Evolutionary conservation across 2,329 filamentous ascomycete species (phyloP), one percentile per base, ranked within the genome.

Genomic region (Colletotrichum theobromicola): DNA sequence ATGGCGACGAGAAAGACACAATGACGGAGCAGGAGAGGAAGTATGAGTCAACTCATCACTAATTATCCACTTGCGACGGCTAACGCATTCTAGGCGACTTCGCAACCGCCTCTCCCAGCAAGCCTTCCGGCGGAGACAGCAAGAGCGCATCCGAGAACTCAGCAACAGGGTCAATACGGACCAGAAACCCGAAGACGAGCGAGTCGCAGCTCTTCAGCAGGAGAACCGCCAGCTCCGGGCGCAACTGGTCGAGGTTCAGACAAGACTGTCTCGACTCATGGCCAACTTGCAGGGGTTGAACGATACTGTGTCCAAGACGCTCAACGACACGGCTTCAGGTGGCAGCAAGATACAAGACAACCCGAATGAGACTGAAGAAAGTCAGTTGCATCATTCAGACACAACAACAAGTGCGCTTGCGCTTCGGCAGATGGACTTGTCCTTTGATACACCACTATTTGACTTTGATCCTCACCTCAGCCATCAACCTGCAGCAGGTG

Each of bases 41-140:
- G 70, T 72, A 37, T 4, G 65, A 50, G 4, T 35, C 7, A 3
- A n/a, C 57, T n/a, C 21, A 7, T 7, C 32, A 13, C 3, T 7
- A 61, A 42, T 24, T 1, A 15, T 28, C 24, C 5, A 13, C 24
- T 28, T 34, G 16, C 15, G 4, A 37, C 30, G 21, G 46, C 30
- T 60, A 21, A 66, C 63, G 13, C 0, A 55, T 4, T 16, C 9
- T 21, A 82, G 81, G 68, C 81, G 81, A 67, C 74, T 81, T 28
- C 80, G 81, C n/a, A 82, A 82, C 57, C 80, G 81, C 15, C 76
- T 82, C 2, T 81, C 81, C 0, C 81, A 82, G 26, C 77, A 79
- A n/a, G 80, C 81, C 0, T 82, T 82, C 62, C 81, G 81, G 2
- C 80, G 81, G 1, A 74, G 81, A 21, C 80, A 81, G 42, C 80